Percentiles rank a stretch among this genome's conserved stretches.
Conservation (phyloP, 2,329 filamentous ascomycete species). For the Hirsutella thompsonii region DNA sequence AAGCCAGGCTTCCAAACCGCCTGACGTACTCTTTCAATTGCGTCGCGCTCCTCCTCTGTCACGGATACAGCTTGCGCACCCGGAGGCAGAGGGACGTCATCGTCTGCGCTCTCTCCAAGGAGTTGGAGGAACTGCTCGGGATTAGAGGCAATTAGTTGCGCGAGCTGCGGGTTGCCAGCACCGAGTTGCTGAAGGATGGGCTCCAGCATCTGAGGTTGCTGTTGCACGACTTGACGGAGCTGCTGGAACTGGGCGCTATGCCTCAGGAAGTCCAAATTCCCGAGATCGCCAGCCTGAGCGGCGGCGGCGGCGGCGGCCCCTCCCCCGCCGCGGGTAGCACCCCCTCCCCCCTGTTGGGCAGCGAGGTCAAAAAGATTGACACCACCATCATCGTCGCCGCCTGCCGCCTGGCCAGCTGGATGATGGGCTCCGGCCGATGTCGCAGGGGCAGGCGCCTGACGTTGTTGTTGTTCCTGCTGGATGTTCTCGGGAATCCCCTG, state of each 20-base stretch:
- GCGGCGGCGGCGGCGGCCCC: constrained; percentile 33
- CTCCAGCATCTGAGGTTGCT: constrained; percentile 96
- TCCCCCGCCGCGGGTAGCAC: constrained; percentile 26
- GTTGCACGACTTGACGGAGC: constrained; percentile 90
- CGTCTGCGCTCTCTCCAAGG: constrained; percentile 75
- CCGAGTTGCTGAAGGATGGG: constrained; percentile 94
- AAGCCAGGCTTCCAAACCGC: background rate
- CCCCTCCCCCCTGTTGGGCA: constrained; percentile 52
- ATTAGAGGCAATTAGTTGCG: constrained; percentile 81
- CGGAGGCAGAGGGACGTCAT: constrained; percentile 73
- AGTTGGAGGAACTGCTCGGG: constrained; percentile 88
- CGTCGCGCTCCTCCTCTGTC: constrained; percentile 91
- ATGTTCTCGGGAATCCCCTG: constrained; percentile 86
- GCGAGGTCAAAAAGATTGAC: constrained; percentile 92
- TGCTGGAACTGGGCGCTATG: constrained; percentile 98
- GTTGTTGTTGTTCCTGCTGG: constrained; percentile 53
- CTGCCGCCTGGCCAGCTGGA: constrained; percentile 24
- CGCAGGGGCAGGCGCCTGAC: constrained; percentile 27
- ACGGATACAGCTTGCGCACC: constrained; percentile 83
- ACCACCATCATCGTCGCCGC: constrained; percentile 48
- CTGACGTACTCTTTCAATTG: constrained; percentile 72
- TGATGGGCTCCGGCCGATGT: constrained; percentile 24
- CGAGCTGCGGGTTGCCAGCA: constrained; percentile 86
- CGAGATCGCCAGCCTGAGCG: constrained; percentile 41
- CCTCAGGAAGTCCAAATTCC: constrained; percentile 84